Evolutionary conservation across 345 rosid genomes (phyloP).

Genomic region (Salix viminalis): DNA sequence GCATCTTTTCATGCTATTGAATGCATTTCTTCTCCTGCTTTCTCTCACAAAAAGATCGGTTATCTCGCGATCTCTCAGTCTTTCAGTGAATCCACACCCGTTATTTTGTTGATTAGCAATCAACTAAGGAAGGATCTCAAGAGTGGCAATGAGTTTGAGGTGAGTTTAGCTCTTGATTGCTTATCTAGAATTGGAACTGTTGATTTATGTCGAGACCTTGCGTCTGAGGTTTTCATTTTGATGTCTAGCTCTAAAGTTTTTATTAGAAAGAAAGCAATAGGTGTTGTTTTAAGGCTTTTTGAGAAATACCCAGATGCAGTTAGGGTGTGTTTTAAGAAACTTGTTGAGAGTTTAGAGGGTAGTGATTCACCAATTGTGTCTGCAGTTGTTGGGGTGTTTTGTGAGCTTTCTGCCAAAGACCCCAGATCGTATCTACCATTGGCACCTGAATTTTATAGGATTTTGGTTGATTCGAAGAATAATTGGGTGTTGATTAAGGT

Average conservation of each 20-base stretch:
- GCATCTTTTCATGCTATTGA: slow-evolving; percentile 86
- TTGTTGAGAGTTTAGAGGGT: slow-evolving; percentile 85
- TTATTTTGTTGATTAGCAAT: slow-evolving; percentile 72
- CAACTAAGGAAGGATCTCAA: slow-evolving; percentile 83
- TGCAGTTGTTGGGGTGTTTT: slow-evolving; percentile 75
- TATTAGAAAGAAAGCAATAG: slow-evolving; percentile 72
- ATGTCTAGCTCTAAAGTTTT: slow-evolving; percentile 58
- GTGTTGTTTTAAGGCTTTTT: slow-evolving; percentile 69
- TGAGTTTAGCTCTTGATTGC: slow-evolving; percentile 78
- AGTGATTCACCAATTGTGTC: slow-evolving; percentile 56
- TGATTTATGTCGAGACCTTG: slow-evolving; percentile 87
- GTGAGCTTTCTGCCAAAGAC: slow-evolving; percentile 69
- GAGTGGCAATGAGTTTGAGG: slow-evolving; percentile 65
- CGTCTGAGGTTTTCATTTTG: slow-evolving; percentile 74
- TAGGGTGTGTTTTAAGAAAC: slow-evolving; percentile 79
- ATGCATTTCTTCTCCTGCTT: slow-evolving; percentile 70
- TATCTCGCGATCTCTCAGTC: slow-evolving; percentile 80
- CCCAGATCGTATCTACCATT: slow-evolving; percentile 74
- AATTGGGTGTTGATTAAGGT: slow-evolving; percentile 92
- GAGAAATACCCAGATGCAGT: slow-evolving; percentile 87
- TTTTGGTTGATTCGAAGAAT: slow-evolving; percentile 78
- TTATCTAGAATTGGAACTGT: slow-evolving; percentile 62
- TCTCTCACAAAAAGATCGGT: slow-evolving; percentile 67
- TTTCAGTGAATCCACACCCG: slow-evolving; percentile 74
- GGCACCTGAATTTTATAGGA: slow-evolving; percentile 81